phyloP scores from a whole-genome alignment of 495 filamentous ascomycete genomes.

The Lentithecium fluviatile region DNA sequence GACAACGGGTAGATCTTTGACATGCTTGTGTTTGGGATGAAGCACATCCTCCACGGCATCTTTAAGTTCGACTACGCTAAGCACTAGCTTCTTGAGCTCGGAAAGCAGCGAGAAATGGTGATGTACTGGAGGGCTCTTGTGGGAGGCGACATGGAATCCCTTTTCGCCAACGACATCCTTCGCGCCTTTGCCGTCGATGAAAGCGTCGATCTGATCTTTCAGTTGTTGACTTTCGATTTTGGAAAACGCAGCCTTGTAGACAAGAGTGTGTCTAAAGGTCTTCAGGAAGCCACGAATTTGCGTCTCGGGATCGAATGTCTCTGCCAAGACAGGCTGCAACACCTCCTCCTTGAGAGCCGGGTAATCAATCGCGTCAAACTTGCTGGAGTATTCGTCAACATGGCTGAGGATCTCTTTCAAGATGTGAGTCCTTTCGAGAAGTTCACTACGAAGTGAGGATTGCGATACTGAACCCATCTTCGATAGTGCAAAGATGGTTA shows the following conservation, averaged over 20 bases:
- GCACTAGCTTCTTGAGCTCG: constrained; percentile 22
- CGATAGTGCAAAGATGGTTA: neutral
- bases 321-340: constrained; percentile 27
- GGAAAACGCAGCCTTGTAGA: constrained; percentile 25
- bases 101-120: constrained; percentile 34
- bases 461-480: constrained; percentile 2
- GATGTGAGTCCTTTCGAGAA: constrained; percentile 29
- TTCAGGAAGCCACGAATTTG: constrained; percentile 36
- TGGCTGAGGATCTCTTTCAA: constrained; percentile 32
- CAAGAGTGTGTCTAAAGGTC: constrained; percentile 25
- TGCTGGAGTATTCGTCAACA: constrained; percentile 18
- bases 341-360: constrained; percentile 30
- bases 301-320: constrained; percentile 33
- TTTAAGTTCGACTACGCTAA: constrained; percentile 20
- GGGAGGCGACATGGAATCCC: constrained; percentile 19
- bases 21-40: constrained; percentile 24
- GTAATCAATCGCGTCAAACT: constrained; percentile 29
- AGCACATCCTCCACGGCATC: constrained; percentile 17
- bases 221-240: constrained; percentile 28
- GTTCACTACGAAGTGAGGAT: neutral
- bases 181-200: constrained; percentile 23
- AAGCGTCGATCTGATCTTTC: constrained; percentile 26
- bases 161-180: constrained; percentile 22
- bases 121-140: constrained; percentile 27
- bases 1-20: constrained; percentile 29